Evolutionary conservation across 2,329 filamentous ascomycete species (phyloP), one percentile per base, ranked within the genome.

Genomic region (Fusarium sp.): DNA sequence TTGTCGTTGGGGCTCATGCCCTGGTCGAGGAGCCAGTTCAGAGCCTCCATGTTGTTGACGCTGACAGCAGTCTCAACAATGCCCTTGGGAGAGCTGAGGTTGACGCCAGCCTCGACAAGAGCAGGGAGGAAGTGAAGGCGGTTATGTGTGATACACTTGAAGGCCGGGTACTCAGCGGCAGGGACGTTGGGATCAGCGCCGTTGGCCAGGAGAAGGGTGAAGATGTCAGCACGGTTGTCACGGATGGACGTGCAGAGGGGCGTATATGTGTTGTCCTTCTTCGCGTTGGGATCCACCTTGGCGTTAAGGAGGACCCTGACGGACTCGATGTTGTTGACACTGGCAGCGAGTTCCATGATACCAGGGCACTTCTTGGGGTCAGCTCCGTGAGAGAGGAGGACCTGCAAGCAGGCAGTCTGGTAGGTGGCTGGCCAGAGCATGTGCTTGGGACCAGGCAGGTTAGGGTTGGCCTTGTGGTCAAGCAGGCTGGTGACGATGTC

Each of bases 111-210:
- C 8, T 87, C 86, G 0, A 92, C 83, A 1, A 93, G 84, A 7
- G 86, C 83, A 0, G 90, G 88, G 0, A 93, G 84, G 77, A 90
- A 89, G 20, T 92, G 89, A 0, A 88, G 83, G 27, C 91, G 87
- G 78, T 90, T 87, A 78, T 93, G 91, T 0, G 91, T 92, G 27
- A 93, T 87, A 70, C 91, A 93, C 79, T 93, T 93, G 85, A 91
- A 93, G 6, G 88, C 85, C 0, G 92, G 92, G 76, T 91, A 92
- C 77, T 93, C 91, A 54, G 88, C 87, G 1, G 91, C 90, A 8
- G 86, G 86, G 0, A 90, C 80, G 75, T 93, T 93, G 16, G 91
- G 90, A 71, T 92, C 88, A 0, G 91, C 92, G 5, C 89, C 87
- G 74, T 86, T 86, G 58, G 80, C 79, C 18, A 91, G 83, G 5